These are phyloP conservation scores for Argentina anserina DNA, from an alignment of 306 rosid genomes.

Conservation along the genomic window DNA sequence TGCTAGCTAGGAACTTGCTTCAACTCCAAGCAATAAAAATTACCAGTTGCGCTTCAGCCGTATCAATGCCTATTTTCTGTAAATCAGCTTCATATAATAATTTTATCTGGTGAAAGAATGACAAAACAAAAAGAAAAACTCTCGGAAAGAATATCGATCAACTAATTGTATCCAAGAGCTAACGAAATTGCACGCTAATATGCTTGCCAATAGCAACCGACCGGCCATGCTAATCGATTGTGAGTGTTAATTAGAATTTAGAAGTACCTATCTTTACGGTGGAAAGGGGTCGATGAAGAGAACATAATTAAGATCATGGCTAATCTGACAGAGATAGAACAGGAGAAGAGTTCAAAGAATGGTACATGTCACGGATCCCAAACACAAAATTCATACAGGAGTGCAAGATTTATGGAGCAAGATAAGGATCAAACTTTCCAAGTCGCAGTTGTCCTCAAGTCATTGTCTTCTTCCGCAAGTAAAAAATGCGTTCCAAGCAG, in stretches of 20 bases:
- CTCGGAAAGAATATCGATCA: background rate
- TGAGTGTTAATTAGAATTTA: background rate
- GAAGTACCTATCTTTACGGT: background rate
- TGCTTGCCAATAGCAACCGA: background rate
- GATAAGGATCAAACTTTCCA: slow-evolving; percentile 3
- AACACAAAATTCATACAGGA: background rate
- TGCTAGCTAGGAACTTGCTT: background rate
- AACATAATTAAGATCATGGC: slow-evolving; percentile 5
- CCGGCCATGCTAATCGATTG: background rate
- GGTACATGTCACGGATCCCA: slow-evolving; percentile 7
- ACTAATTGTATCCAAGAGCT: background rate
- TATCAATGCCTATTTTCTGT: background rate
- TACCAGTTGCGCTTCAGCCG: background rate
- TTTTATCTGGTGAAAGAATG: background rate
- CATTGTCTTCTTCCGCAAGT: background rate
- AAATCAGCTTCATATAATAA: background rate
- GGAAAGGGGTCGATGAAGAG: background rate
- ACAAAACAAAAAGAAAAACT: background rate
- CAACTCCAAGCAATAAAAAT: background rate
- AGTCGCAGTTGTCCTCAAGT: slow-evolving; percentile 1
- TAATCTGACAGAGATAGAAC: background rate
- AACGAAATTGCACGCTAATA: too few relatives aligned
- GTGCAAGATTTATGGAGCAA: background rate
- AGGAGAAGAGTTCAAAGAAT: background rate
- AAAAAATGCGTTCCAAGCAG: slow-evolving; percentile 1